Evolutionary conservation across 768 basidiomycete genomes (phyloP), one percentile per base, ranked within the genome.

Genomic region (Hysterangium stoloniferum): DNA sequence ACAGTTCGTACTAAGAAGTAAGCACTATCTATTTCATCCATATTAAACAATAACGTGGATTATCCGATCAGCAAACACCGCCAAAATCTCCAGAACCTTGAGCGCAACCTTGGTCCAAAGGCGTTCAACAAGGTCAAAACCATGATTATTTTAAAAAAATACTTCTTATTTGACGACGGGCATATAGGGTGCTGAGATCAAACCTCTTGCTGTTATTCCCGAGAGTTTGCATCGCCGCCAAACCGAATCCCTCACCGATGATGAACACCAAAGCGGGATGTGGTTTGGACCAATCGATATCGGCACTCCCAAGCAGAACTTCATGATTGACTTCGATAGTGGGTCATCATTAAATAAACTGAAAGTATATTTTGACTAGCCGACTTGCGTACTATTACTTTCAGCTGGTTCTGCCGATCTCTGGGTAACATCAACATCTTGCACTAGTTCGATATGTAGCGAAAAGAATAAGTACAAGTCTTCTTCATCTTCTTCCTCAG

Each of bases 321-420:
- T 68, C 57, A 59, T 60, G 48, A 62, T 73, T 48, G 66, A 72
- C 53, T 71, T 74, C 41, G 72, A 74, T 57, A 72, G 46, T 48
- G 9, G 6, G 46, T 35, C 7, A 35, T 48, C 32, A 20, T 35
- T 36, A 36, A n/a, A n/a, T n/a, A n/a, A n/a, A n/a, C n/a, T n/a
- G n/a, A n/a, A n/a, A n/a, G n/a, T n/a, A n/a, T n/a, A n/a, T n/a
- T n/a, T n/a, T n/a, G n/a, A n/a, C n/a, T n/a, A n/a, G n/a, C n/a
- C n/a, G n/a, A n/a, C n/a, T n/a, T n/a, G n/a, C n/a, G n/a, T n/a
- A n/a, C n/a, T n/a, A n/a, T n/a, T n/a, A n/a, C n/a, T n/a, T n/a
- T n/a, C n/a, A n/a, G n/a, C n/a, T n/a, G n/a, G n/a, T n/a, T 65
- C 63, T 22, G 61, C 63, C 20, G 59, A 70, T 53, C 50, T 71